A percentile compares a stretch with the other conserved stretches of the same genome.
Evolutionary conservation across 2,329 filamentous ascomycete genomes (phyloP).

Genomic region (Alternaria postmessia): DNA sequence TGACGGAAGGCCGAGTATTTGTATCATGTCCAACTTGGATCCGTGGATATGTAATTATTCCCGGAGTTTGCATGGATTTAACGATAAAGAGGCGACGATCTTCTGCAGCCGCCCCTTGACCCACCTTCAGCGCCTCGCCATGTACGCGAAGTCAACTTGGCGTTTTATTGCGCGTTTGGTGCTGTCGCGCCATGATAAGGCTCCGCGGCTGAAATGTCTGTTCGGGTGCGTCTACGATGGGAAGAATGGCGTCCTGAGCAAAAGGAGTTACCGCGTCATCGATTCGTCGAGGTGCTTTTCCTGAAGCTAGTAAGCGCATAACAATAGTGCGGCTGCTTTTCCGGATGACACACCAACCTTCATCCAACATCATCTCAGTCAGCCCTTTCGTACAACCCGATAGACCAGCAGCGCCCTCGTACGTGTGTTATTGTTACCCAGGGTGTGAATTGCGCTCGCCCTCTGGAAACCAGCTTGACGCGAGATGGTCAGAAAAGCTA

Average conservation of each 20-base stretch:
- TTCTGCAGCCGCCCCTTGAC: constrained; percentile 3
- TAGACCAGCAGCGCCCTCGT: neutral
- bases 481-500: neutral
- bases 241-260: neutral
- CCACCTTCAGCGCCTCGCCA: constrained; percentile 5
- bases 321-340: neutral
- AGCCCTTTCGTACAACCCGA: neutral
- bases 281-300: neutral
- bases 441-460: neutral
- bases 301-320: neutral
- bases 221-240: neutral
- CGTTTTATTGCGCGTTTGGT: neutral
- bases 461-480: neutral
- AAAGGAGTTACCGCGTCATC: constrained; percentile 13
- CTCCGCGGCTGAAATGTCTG: neutral
- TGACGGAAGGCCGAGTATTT: constrained; percentile 6
- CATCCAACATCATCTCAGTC: constrained; percentile 6
- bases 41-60: constrained; percentile 16
- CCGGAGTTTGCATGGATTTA: constrained; percentile 16
- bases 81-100: neutral
- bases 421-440: neutral
- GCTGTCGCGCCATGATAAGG: constrained; percentile 3
- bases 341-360: constrained; percentile 4
- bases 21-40: constrained; percentile 4
- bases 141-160: neutral